These are phyloP conservation scores for Russula lepida DNA, from an alignment of 768 basidiomycete genomes.

Conservation along the genomic window DNA sequence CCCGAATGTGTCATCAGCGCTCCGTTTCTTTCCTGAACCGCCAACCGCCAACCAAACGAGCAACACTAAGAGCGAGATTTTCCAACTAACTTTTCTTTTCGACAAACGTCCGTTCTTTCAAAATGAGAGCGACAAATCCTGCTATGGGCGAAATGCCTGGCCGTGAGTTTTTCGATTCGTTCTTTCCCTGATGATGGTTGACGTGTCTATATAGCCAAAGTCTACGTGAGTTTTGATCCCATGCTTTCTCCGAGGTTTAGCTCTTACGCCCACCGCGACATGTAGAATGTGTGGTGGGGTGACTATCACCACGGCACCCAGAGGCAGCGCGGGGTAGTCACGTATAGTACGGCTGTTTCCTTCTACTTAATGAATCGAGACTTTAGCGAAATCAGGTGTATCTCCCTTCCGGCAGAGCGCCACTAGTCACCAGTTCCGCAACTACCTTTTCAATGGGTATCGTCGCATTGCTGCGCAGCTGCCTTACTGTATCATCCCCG, in stretches of 20 bases:
- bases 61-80: background rate
- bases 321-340: conserved; percentile 57
- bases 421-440: conserved; percentile 56
- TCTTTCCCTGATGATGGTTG: background rate
- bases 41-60: background rate
- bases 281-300: conserved; percentile 87
- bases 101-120: background rate
- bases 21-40: conserved; percentile 13
- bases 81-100: background rate
- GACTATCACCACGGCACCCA: conserved; percentile 51
- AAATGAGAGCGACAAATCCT: conserved; percentile 30
- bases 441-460: conserved; percentile 79
- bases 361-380: background rate
- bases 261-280: background rate
- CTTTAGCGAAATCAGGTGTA: conserved; percentile 39
- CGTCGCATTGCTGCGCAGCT: conserved; percentile 59
- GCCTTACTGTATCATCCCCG: conserved; percentile 68
- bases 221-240: conserved; percentile 50
- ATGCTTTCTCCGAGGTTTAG: background rate
- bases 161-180: conserved; percentile 40
- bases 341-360: conserved; percentile 55
- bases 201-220: conserved; percentile 44
- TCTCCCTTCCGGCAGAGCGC: conserved; percentile 72
- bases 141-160: conserved; percentile 71
- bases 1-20: background rate